Evolutionary conservation across 352 stramenopile genomes (phyloP).

Genomic region (Peronospora belbahrii): DNA sequence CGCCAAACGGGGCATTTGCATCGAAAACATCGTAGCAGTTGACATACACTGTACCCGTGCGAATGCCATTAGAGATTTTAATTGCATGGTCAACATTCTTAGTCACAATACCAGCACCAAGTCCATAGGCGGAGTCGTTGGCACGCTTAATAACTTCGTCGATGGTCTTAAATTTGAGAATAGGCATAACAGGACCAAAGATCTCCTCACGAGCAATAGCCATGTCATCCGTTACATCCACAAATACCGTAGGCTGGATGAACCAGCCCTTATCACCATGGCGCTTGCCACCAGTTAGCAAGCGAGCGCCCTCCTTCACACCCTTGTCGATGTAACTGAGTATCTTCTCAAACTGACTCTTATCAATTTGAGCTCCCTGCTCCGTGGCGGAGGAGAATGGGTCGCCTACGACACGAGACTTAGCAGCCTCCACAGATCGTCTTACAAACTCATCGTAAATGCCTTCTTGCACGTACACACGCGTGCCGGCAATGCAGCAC

Average conservation of each 20-base stretch:
- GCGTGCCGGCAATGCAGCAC: conserved; percentile 74
- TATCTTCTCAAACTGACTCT: conserved; percentile 75
- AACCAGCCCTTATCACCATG: conserved; percentile 75
- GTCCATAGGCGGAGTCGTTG: conserved; percentile 84
- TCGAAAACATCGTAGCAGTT: conserved; percentile 91
- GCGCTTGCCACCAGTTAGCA: conserved; percentile 76
- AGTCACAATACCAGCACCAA: conserved; percentile 81
- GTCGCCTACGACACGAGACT: conserved; percentile 47
- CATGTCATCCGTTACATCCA: conserved; percentile 72
- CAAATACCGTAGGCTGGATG: conserved; percentile 90
- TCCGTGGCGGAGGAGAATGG: conserved; percentile 35
- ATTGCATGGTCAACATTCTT: conserved; percentile 79
- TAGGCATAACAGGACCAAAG: conserved; percentile 87
- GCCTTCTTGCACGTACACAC: conserved; percentile 86
- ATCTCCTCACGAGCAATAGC: conserved; percentile 89
- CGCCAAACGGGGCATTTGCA: conserved; percentile 76
- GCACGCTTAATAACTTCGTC: conserved; percentile 83
- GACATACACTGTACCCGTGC: conserved; percentile 89
- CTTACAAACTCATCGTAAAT: conserved; percentile 86
- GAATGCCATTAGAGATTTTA: conserved; percentile 82
- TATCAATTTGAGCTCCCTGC: conserved; percentile 60
- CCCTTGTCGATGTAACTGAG: conserved; percentile 77
- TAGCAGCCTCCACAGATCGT: conserved; percentile 41
- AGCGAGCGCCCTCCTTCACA: conserved; percentile 71
- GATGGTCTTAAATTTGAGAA: conserved; percentile 86